Evolutionary conservation across 2,329 filamentous ascomycete genomes (phyloP).

Genomic region (Diaporthe citrichinensis): DNA sequence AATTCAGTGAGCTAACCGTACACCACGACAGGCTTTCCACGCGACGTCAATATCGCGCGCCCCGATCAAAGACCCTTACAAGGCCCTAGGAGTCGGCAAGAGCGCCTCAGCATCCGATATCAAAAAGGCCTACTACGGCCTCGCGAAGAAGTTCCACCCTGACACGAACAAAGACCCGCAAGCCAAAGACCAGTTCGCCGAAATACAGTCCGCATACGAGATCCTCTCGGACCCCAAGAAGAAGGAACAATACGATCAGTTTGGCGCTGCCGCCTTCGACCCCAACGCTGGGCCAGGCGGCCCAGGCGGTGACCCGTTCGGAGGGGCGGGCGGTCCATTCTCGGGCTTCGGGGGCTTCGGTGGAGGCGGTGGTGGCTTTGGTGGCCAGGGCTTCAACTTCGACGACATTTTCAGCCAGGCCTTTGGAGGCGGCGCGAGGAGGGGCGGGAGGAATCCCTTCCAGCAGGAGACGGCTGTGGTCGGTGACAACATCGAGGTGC

Average conservation of each 20-base stretch:
- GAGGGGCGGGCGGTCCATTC: slow-evolving; percentile 76
- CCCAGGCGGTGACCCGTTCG: slow-evolving; percentile 72
- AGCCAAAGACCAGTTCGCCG: slow-evolving; percentile 96
- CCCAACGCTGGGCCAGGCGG: slow-evolving; percentile 77
- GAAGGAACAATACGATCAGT: slow-evolving; percentile 91
- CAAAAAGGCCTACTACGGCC: slow-evolving; percentile 97
- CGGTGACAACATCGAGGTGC: slow-evolving; percentile 97
- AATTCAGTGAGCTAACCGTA: slow-evolving; percentile 17
- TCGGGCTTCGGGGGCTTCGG: slow-evolving; percentile 68
- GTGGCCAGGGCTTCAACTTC: slow-evolving; percentile 61
- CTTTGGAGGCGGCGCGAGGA: slow-evolving; percentile 67
- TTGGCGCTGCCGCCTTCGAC: slow-evolving; percentile 89
- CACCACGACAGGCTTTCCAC: slow-evolving; percentile 66
- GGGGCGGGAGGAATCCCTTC: slow-evolving; percentile 76
- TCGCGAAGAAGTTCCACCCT: slow-evolving; percentile 97
- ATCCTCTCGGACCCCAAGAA: slow-evolving; percentile 93
- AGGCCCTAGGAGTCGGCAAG: slow-evolving; percentile 86
- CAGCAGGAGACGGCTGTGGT: slow-evolving; percentile 81
- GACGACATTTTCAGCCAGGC: slow-evolving; percentile 96
- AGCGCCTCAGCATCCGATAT: slow-evolving; percentile 87
- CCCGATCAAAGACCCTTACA: slow-evolving; percentile 84
- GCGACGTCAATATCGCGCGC: slow-evolving; percentile 66
- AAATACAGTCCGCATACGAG: slow-evolving; percentile 95
- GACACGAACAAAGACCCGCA: slow-evolving; percentile 96
- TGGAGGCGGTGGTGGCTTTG: slow-evolving; percentile 71